These are phyloP conservation scores for Pezicula carpinea DNA, from an alignment of 2,329 filamentous ascomycete genomes.

Conservation along the genomic window DNA sequence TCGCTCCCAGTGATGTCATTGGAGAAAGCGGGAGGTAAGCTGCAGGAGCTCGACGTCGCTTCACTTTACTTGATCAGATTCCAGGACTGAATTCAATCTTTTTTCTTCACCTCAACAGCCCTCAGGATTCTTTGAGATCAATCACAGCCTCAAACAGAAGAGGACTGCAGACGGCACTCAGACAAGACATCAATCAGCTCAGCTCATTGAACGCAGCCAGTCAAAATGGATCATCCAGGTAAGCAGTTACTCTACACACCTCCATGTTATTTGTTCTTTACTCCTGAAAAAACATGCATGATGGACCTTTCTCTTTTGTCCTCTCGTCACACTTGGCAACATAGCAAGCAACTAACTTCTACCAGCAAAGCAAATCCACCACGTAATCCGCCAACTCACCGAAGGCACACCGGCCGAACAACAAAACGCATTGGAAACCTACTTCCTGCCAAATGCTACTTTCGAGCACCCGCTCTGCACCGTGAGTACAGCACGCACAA, in stretches of 20 bases:
- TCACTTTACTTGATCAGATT: no score
- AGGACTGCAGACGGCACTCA: no score
- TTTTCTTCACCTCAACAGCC: no score
- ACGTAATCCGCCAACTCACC: constrained; percentile 64
- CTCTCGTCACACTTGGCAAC: background rate
- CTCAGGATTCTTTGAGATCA: no score
- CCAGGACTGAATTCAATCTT: no score
- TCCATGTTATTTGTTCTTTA: background rate
- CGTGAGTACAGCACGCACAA: no score
- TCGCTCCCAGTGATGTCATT: background rate
- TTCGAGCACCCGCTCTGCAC: constrained; percentile 78
- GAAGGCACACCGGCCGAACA: constrained; percentile 65
- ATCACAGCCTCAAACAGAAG: no score
- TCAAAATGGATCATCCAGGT: constrained; percentile 41
- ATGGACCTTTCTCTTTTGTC: background rate
- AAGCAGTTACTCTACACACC: constrained; percentile 7
- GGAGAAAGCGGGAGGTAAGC: no score
- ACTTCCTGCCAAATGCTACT: constrained; percentile 66
- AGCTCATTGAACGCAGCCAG: background rate
- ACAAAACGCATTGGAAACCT: constrained; percentile 58
- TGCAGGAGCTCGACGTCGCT: no score
- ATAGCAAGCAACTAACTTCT: constrained; percentile 14
- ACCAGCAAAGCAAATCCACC: constrained; percentile 53
- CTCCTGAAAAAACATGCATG: background rate
- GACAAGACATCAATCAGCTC: background rate